A percentile compares a stretch with the other conserved stretches of the same genome.
Conservation (phyloP, 2,329 filamentous ascomycete genomes). For the Neofusicoccum umdonicola region DNA sequence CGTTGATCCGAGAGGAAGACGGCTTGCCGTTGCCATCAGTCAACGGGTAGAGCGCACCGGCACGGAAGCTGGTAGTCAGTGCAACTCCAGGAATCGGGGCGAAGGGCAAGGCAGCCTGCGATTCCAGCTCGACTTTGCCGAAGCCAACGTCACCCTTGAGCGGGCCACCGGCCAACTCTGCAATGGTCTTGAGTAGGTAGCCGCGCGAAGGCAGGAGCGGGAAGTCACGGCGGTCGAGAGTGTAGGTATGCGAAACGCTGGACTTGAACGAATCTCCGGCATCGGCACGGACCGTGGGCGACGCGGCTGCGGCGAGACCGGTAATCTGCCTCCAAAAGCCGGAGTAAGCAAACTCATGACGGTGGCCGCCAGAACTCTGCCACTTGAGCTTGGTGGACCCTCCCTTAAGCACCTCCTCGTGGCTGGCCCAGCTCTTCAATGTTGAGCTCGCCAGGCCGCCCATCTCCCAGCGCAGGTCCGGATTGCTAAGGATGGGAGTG, state of each 20-base stretch:
- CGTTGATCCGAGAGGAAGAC: conserved; percentile 77
- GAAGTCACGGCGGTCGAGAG: conserved; percentile 77
- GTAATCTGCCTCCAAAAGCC: conserved; percentile 88
- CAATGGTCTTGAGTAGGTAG: conserved; percentile 72
- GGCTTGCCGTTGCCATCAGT: conserved; percentile 60
- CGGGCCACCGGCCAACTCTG: conserved; percentile 85
- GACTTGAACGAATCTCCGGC: conserved; percentile 91
- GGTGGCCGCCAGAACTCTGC: conserved; percentile 62
- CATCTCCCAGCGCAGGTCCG: conserved; percentile 73
- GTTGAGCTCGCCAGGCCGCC: conserved; percentile 82
- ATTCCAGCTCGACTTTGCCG: conserved; percentile 84
- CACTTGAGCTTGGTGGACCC: conserved; percentile 75
- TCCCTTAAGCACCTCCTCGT: conserved; percentile 84
- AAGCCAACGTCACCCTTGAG: conserved; percentile 90
- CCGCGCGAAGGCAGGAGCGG: conserved; percentile 80
- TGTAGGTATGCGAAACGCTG: conserved; percentile 77
- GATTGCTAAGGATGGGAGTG: conserved; percentile 79
- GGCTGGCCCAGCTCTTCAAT: conserved; percentile 87
- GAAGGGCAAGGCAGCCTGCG: conserved; percentile 72
- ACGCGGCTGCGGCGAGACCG: conserved; percentile 70
- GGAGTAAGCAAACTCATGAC: conserved; percentile 77
- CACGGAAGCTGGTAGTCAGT: conserved; percentile 75
- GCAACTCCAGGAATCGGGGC: conserved; percentile 71
- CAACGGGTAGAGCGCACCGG: conserved; percentile 81
- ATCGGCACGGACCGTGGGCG: conserved; percentile 76